Evolutionary conservation across 768 basidiomycete species (phyloP).

Genomic region (Russula sp.): DNA sequence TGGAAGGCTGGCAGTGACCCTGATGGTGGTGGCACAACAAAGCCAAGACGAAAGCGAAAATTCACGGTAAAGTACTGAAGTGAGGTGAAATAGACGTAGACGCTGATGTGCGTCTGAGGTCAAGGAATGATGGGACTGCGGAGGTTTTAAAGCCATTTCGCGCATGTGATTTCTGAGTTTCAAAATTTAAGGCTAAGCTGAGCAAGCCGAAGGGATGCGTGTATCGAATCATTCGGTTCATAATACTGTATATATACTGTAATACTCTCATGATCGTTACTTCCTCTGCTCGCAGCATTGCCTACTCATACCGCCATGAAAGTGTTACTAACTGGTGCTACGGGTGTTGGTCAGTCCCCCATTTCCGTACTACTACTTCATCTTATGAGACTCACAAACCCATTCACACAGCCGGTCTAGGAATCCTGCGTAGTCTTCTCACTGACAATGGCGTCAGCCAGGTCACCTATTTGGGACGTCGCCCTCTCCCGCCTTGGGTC

Average conservation of each 20-base stretch:
- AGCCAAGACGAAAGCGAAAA: too few relatives aligned
- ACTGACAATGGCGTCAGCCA: constrained; percentile 25
- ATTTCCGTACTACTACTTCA: not conserved
- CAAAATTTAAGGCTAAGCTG: too few relatives aligned
- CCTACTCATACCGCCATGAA: constrained; percentile 9
- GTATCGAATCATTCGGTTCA: too few relatives aligned
- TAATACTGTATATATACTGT: too few relatives aligned
- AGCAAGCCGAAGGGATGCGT: too few relatives aligned
- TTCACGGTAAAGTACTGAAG: too few relatives aligned
- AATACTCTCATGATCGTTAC: too few relatives aligned
- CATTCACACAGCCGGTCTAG: constrained; percentile 31
- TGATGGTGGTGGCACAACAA: not conserved
- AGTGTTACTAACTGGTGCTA: constrained; percentile 28
- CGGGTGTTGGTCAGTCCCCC: constrained; percentile 24
- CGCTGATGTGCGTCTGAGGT: too few relatives aligned
- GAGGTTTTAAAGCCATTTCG: too few relatives aligned
- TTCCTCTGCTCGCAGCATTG: not conserved
- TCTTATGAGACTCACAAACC: not conserved
- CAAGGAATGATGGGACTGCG: too few relatives aligned
- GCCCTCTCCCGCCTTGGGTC: constrained; percentile 31
- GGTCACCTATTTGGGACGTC: constrained; percentile 33
- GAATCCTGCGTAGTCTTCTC: constrained; percentile 30
- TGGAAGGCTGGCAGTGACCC: not conserved
- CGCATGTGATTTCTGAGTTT: too few relatives aligned
- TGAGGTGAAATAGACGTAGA: too few relatives aligned